Conservation (phyloP, 2,329 filamentous ascomycete species). For the Fonsecaea monophora region DNA sequence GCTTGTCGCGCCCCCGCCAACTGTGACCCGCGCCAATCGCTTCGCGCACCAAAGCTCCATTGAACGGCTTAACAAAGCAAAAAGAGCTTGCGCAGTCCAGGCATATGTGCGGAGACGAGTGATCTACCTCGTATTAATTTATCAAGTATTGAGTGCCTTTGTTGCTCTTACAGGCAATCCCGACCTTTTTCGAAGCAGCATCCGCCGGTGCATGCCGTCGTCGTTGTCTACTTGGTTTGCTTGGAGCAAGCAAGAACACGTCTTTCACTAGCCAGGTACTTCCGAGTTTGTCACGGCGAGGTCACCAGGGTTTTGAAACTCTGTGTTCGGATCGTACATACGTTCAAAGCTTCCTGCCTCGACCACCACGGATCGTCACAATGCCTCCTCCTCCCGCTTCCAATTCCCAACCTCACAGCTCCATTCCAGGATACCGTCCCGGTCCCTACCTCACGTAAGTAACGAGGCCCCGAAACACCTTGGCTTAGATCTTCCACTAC, state of each 20-base stretch:
- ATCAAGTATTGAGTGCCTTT: no score
- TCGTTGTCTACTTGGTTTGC: no score
- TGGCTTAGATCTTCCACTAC: no score
- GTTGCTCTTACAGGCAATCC: no score
- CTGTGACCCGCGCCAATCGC: not conserved
- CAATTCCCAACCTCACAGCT: slow-evolving; percentile 29
- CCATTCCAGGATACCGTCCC: slow-evolving; percentile 35
- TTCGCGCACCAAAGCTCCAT: not conserved
- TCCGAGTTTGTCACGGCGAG: no score
- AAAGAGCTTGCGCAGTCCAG: not conserved
- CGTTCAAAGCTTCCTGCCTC: not conserved
- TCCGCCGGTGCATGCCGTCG: no score
- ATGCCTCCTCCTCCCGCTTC: slow-evolving; percentile 21
- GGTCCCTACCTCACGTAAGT: slow-evolving; percentile 30
- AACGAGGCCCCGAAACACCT: not conserved
- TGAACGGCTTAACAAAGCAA: not conserved
- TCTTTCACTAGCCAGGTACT: no score
- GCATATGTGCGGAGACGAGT: not conserved
- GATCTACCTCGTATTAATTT: not conserved
- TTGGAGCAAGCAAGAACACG: no score
- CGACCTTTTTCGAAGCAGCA: no score
- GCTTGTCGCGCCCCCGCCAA: not conserved
- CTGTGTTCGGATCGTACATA: not conserved
- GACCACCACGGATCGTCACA: not conserved
- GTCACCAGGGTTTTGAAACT: not conserved